Base-by-base conservation (phyloP, 2,329 filamentous ascomycete species). In the Colletotrichum tropicale region DNA sequence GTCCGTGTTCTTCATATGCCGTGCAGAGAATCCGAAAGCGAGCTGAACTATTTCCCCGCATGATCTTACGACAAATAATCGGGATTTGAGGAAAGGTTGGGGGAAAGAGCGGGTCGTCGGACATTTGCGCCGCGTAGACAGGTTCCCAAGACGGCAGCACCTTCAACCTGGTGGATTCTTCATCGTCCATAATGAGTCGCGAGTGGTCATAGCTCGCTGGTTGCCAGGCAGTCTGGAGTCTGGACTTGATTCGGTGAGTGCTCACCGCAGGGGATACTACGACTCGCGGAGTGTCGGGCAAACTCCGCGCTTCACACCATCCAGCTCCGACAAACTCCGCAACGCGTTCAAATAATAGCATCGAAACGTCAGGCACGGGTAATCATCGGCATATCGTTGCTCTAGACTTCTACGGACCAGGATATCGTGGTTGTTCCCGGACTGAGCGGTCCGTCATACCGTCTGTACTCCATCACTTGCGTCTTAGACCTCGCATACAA, bases 1-100 rank as follows among this genome's bases (percentile, higher is more conserved):
- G n/a, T 24, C n/a, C 8, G 1, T 21, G 10, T 21, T 52, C 38
- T 21, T 52, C n/a, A 21, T 8, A 13, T 52, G 43, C n/a, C n/a
- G 43, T 13, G 10, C n/a, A 21, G 0, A 3, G n/a, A 52, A 24
- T 24, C 43, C 43, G n/a, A 52, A 24, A 52, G 16, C 43, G 43
- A 58, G 55, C 2, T 58, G 55, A 58, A 58, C 55, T 0, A 0
- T 2, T 58, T 28, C 55, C 55, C 55, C 55, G 55, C 55, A 58
- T 28, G 55, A 58, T 58, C 55, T 58, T 58, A 58, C 55, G 55
- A 58, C 55, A 28, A 30, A 60, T 28, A 12, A 61, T 61, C 58
- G n/a, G n/a, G 28, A 24, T 61, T 61, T 52, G 43, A 52, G 43
- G 43, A 52, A 3, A 52, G 43, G 43, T 21, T 24, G 43, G 58